Conservation (phyloP, 257 asterid species). For the Ocimum tenuiflorum region DNA sequence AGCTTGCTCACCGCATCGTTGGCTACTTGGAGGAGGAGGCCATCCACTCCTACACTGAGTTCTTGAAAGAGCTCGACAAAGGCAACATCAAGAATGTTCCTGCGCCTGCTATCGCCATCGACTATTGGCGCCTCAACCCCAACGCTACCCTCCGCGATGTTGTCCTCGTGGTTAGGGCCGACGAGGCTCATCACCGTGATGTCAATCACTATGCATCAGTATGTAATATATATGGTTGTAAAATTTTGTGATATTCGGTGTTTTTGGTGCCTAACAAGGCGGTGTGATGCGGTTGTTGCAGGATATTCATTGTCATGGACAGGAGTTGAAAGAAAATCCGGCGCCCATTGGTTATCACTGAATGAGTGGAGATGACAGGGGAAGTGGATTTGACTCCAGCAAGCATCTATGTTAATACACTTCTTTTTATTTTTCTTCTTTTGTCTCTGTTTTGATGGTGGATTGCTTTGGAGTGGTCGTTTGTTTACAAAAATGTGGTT, state of each 20-base stretch:
- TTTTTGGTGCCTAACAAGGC: background rate
- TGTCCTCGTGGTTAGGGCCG: constrained; percentile 65
- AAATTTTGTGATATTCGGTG: background rate
- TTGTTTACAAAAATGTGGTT: background rate
- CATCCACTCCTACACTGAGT: constrained; percentile 20
- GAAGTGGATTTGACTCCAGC: too few relatives aligned
- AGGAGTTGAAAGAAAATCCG: constrained; percentile 38
- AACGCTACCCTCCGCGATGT: constrained; percentile 73
- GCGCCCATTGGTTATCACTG: constrained; percentile 50
- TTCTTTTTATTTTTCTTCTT: background rate
- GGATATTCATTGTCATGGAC: constrained; percentile 49
- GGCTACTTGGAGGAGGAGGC: constrained; percentile 46
- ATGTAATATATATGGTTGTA: background rate
- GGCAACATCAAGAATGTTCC: constrained; percentile 74
- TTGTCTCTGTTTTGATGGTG: background rate
- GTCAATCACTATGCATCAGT: constrained; percentile 91
- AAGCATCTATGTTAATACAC: background rate
- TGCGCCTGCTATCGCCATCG: constrained; percentile 87
- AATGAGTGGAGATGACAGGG: background rate
- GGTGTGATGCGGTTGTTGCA: constrained; percentile 20
- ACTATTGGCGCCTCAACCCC: constrained; percentile 67
- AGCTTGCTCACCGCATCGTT: constrained; percentile 58
- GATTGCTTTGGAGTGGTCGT: background rate
- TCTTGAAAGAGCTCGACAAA: constrained; percentile 37
- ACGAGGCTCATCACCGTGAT: constrained; percentile 96